Percentiles rank a stretch among this genome's conserved stretches.
phyloP scores from a whole-genome alignment of 495 filamentous ascomycete species.

The Diplogelasinospora grovesii region DNA sequence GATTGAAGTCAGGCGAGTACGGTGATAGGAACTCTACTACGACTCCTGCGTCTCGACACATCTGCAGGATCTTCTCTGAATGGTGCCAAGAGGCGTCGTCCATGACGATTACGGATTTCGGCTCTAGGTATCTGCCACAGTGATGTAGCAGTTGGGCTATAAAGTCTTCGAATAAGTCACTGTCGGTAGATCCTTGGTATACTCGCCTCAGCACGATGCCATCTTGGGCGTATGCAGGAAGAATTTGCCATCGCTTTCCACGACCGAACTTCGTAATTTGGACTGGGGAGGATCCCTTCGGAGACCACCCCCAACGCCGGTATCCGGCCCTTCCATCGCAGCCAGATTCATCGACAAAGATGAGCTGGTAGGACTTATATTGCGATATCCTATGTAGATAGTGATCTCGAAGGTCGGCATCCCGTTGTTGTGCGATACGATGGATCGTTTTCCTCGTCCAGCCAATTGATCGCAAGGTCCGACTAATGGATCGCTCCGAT shows the following conservation, averaged over 20 bases:
- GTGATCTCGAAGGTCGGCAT: conserved; percentile 13
- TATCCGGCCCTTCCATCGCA: conserved; percentile 4
- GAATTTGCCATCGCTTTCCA: conserved; percentile 15
- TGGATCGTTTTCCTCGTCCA: conserved; percentile 13
- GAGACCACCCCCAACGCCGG: conserved; percentile 7
- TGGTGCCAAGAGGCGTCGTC: neutral
- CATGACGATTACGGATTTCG: conserved; percentile 1
- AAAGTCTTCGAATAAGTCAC: conserved; percentile 15
- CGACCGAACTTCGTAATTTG: conserved; percentile 14
- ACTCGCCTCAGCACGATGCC: conserved; percentile 13
- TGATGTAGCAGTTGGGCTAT: conserved; percentile 10
- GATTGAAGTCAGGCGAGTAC: conserved; percentile 1
- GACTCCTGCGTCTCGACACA: conserved; percentile 1
- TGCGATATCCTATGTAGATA: conserved; percentile 7
- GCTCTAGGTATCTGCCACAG: conserved; percentile 7
- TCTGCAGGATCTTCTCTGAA: neutral
- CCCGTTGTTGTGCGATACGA: conserved; percentile 13
- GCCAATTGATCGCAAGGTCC: conserved; percentile 10
- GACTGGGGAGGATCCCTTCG: conserved; percentile 11
- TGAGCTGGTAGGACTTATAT: conserved; percentile 7
- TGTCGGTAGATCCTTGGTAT: conserved; percentile 16
- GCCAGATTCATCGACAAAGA: conserved; percentile 6
- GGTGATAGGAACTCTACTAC: conserved; percentile 1
- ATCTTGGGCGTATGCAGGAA: conserved; percentile 16
- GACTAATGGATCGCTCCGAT: conserved; percentile 15